phyloP scores from a whole-genome alignment of 2,329 filamentous ascomycete species.

The Claviceps cyperi region DNA sequence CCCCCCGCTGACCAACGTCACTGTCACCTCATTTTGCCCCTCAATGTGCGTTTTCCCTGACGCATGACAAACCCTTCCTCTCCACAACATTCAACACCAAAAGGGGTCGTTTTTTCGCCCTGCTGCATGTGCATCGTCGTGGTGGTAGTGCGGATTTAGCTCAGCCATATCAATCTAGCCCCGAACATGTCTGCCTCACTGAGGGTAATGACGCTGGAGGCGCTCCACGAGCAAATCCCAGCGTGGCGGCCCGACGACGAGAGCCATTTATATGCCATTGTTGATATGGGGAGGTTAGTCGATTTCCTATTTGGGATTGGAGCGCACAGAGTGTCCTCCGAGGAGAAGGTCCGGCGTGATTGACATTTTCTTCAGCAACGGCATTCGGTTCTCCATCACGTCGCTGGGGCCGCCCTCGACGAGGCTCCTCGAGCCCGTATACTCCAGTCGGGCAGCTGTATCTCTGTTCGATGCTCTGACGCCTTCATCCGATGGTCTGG shows the following conservation, averaged over 20 bases:
- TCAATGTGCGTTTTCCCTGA: too few species aligned
- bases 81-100: too few species aligned
- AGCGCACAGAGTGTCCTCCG: background rate
- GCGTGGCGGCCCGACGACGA: constrained; percentile 30
- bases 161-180: background rate
- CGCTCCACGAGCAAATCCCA: constrained; percentile 33
- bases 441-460: constrained; percentile 63
- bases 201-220: constrained; percentile 36
- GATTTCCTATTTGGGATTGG: background rate
- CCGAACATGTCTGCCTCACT: constrained; percentile 16
- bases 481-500: constrained; percentile 25
- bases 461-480: constrained; percentile 75
- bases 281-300: constrained; percentile 44
- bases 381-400: constrained; percentile 83
- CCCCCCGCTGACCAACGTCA: constrained; percentile 1
- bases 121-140: background rate
- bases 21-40: background rate
- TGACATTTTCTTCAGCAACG: constrained; percentile 47
- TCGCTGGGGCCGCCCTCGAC: constrained; percentile 57
- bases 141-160: background rate
- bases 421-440: constrained; percentile 63
- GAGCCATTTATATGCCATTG: constrained; percentile 40
- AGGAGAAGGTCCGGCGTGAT: too few species aligned
- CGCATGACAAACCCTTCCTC: background rate
- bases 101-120: background rate